Evolutionary conservation across 2,329 filamentous ascomycete genomes (phyloP).

Genomic region (Fusarium hainanense): DNA sequence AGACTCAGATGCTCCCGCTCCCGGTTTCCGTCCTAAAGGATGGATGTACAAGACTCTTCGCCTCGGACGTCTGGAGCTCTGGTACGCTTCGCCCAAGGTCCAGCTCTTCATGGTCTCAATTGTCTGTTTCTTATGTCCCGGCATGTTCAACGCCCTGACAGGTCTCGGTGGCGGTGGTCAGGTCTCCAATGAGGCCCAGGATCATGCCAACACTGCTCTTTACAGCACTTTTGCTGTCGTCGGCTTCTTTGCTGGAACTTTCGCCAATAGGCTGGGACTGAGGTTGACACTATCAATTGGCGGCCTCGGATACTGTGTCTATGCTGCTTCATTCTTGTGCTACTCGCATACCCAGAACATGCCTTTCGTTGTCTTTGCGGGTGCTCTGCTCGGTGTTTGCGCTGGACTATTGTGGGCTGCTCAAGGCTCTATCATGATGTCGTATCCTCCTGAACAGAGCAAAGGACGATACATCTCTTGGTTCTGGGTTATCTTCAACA

Average conservation of each 20-base stretch:
- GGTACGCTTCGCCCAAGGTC: constrained; percentile 78
- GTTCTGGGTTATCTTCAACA: constrained; percentile 97
- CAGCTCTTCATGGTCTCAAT: constrained; percentile 75
- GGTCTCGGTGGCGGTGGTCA: constrained; percentile 72
- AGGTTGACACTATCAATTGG: constrained; percentile 75
- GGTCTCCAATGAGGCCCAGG: constrained; percentile 63
- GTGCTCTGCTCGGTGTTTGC: constrained; percentile 80
- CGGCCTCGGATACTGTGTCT: constrained; percentile 81
- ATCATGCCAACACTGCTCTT: constrained; percentile 76
- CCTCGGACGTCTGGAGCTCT: constrained; percentile 66
- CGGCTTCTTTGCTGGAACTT: constrained; percentile 78
- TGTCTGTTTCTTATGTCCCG: constrained; percentile 72
- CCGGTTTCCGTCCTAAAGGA: constrained; percentile 56
- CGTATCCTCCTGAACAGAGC: constrained; percentile 81
- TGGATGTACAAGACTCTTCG: constrained; percentile 76
- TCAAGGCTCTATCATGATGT: constrained; percentile 89
- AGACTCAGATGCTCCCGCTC: constrained; percentile 13
- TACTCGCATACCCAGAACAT: constrained; percentile 75
- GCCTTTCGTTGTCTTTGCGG: constrained; percentile 81
- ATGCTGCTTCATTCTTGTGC: constrained; percentile 75
- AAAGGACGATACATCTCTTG: constrained; percentile 91
- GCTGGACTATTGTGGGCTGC: constrained; percentile 85
- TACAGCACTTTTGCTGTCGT: constrained; percentile 77
- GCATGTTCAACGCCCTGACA: constrained; percentile 76
- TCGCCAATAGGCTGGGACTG: constrained; percentile 81